Conservation (phyloP, 1,284 basidiomycete species). For the Pascua sp. region DNA sequence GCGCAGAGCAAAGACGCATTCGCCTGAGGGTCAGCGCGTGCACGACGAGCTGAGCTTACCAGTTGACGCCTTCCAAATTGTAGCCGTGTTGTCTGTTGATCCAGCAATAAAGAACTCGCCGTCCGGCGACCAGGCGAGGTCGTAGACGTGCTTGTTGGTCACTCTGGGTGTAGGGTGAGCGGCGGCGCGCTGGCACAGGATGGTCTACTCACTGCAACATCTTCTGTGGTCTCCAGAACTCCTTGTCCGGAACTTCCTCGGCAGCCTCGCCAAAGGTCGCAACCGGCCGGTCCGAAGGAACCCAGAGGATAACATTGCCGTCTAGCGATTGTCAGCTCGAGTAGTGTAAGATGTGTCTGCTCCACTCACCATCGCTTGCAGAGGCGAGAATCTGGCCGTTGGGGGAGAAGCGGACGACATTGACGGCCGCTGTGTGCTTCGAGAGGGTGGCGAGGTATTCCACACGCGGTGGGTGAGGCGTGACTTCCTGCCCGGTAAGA, state of each 20-base stretch:
- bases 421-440: slow-evolving; percentile 91
- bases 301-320: slow-evolving; percentile 96
- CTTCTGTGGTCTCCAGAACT: slow-evolving; percentile 89
- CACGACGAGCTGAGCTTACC: slow-evolving; percentile 25
- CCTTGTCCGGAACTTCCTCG: slow-evolving; percentile 85
- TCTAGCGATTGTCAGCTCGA: slow-evolving; percentile 55
- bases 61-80: slow-evolving; percentile 45
- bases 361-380: slow-evolving; percentile 79
- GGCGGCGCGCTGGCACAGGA: background rate
- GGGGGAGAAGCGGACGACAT: slow-evolving; percentile 93
- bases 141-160: slow-evolving; percentile 92
- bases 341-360: background rate
- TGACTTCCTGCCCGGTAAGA: slow-evolving; percentile 53
- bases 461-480: slow-evolving; percentile 73
- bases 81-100: slow-evolving; percentile 90
- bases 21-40: slow-evolving; percentile 29
- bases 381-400: slow-evolving; percentile 91
- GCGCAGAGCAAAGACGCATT: slow-evolving; percentile 43
- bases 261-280: slow-evolving; percentile 73
- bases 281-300: slow-evolving; percentile 70
- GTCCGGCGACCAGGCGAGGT: slow-evolving; percentile 93
- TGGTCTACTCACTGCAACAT: slow-evolving; percentile 67
- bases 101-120: slow-evolving; percentile 91
- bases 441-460: slow-evolving; percentile 93
- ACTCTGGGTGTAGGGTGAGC: slow-evolving; percentile 31